Conservation (phyloP, 176 grass and related monocot species). For the Secale cereale region DNA sequence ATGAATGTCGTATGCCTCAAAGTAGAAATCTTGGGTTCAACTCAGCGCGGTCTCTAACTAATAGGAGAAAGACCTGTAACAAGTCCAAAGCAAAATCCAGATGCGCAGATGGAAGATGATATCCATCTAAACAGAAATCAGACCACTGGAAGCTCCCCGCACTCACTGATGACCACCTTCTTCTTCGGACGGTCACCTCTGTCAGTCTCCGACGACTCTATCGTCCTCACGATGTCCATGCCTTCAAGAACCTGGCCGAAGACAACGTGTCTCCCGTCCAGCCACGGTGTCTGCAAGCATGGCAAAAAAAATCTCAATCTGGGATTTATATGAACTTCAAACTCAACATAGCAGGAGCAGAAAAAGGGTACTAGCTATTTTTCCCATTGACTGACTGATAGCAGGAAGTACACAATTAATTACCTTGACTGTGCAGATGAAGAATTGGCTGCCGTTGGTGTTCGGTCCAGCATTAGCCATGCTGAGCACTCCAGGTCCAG, state of each 20-base stretch:
- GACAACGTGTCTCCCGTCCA: slow-evolving; percentile 85
- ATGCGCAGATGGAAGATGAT: not conserved
- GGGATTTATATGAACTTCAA: not conserved
- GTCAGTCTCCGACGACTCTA: slow-evolving; percentile 83
- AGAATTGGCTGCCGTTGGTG: slow-evolving; percentile 96
- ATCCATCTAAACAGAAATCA: slow-evolving; percentile 10
- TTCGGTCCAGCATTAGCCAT: slow-evolving; percentile 97
- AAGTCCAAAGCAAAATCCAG: not conserved
- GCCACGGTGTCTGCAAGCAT: slow-evolving; percentile 70
- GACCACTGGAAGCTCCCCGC: slow-evolving; percentile 77
- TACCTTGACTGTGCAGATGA: slow-evolving; percentile 96
- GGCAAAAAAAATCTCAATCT: not conserved
- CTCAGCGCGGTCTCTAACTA: slow-evolving; percentile 19
- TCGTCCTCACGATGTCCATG: slow-evolving; percentile 62
- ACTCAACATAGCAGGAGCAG: not conserved
- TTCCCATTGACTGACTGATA: not conserved
- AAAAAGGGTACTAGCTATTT: not conserved
- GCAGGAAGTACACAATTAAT: slow-evolving; percentile 23
- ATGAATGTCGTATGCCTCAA: not conserved
- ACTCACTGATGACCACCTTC: slow-evolving; percentile 80
- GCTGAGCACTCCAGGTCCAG: slow-evolving; percentile 44
- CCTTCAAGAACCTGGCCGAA: slow-evolving; percentile 94
- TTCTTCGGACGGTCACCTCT: slow-evolving; percentile 84
- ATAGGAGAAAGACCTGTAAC: not conserved
- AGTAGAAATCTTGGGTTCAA: not conserved